phyloP scores from a whole-genome alignment of 2,329 filamentous ascomycete species.

The Sclerotinia glacialis region DNA sequence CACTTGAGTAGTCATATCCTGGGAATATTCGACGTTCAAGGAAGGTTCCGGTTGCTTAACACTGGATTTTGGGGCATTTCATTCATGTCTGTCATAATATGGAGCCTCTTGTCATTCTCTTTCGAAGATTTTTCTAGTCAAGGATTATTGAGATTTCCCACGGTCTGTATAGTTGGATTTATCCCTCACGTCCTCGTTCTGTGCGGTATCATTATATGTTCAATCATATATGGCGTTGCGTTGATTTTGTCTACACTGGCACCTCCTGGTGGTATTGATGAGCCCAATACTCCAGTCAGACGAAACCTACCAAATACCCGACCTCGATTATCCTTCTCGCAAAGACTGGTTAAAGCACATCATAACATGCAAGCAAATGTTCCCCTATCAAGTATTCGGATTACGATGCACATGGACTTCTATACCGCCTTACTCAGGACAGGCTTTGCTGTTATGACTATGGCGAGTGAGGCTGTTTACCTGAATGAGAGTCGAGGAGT shows the following conservation, averaged over 20 bases:
- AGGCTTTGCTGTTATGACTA: constrained; percentile 84
- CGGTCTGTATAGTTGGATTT: constrained; percentile 91
- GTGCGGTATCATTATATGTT: constrained; percentile 71
- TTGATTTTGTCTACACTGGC: constrained; percentile 72
- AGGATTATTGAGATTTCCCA: constrained; percentile 82
- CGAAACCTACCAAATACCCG: not conserved
- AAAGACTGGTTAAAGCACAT: constrained; percentile 70
- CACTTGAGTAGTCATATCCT: constrained; percentile 82
- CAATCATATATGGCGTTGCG: constrained; percentile 73
- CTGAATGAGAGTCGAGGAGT: constrained; percentile 83
- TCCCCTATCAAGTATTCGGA: constrained; percentile 74
- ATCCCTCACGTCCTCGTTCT: constrained; percentile 90
- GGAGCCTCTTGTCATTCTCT: constrained; percentile 66
- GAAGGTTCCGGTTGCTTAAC: constrained; percentile 75
- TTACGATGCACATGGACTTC: constrained; percentile 89
- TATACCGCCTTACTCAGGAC: constrained; percentile 85
- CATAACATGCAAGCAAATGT: constrained; percentile 90
- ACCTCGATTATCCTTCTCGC: constrained; percentile 47
- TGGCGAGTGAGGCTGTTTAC: constrained; percentile 93
- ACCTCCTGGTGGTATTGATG: constrained; percentile 31
- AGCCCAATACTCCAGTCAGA: constrained; percentile 41
- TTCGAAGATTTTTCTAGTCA: constrained; percentile 58
- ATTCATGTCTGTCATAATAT: constrained; percentile 82
- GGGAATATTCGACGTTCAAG: constrained; percentile 76
- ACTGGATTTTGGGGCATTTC: constrained; percentile 87